Conservation (phyloP, 495 filamentous ascomycete genomes). For the Podospora appendiculata region DNA sequence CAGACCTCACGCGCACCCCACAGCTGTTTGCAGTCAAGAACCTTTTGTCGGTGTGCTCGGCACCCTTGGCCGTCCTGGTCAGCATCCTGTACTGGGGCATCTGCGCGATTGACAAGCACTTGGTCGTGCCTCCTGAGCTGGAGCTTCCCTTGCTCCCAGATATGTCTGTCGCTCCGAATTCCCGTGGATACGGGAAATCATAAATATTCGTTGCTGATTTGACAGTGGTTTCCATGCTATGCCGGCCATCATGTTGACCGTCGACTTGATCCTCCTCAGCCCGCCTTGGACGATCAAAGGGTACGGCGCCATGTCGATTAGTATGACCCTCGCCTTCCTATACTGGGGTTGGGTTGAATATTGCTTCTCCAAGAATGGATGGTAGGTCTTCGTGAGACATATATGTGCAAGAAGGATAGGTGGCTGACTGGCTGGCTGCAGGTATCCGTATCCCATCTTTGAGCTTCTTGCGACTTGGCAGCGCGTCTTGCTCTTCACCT, state of each 20-base stretch:
- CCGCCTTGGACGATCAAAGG: constrained; percentile 72
- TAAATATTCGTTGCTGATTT: not conserved
- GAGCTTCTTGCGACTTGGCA: constrained; percentile 51
- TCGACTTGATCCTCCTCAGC: constrained; percentile 67
- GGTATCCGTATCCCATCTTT: constrained; percentile 87
- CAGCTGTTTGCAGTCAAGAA: constrained; percentile 70
- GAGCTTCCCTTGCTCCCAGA: constrained; percentile 47
- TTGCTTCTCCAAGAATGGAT: constrained; percentile 69
- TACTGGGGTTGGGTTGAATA: constrained; percentile 90
- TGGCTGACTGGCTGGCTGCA: constrained; percentile 22
- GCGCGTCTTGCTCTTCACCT: constrained; percentile 59
- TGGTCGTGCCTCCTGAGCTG: constrained; percentile 41
- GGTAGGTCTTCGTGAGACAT: constrained; percentile 33
- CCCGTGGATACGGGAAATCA: not conserved
- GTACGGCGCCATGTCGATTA: constrained; percentile 53
- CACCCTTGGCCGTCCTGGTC: constrained; percentile 76
- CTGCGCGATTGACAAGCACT: constrained; percentile 52
- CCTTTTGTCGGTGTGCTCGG: constrained; percentile 57
- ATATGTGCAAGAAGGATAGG: not conserved
- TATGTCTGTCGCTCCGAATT: constrained; percentile 24
- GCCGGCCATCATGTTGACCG: constrained; percentile 60
- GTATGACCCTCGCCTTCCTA: constrained; percentile 54
- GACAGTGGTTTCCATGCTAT: constrained; percentile 62
- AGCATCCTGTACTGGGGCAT: constrained; percentile 82
- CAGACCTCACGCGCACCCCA: constrained; percentile 61